Percentiles rank a stretch among this genome's conserved stretches.
phyloP scores from a whole-genome alignment of 768 basidiomycete species.

The Kwoniella bestiolae region DNA sequence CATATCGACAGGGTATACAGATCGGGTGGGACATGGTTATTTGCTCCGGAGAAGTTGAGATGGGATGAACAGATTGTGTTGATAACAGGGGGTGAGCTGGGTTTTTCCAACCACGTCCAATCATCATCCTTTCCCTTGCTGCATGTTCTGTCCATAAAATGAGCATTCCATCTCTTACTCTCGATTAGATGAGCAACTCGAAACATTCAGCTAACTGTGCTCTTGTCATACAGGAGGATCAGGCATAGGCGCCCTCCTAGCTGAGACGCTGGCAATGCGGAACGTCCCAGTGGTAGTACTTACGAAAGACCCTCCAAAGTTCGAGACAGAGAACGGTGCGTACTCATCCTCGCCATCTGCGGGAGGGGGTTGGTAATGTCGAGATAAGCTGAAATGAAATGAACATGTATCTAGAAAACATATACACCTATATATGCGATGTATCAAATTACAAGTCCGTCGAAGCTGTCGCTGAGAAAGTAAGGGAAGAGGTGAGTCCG shows the following conservation, averaged over 20 bases:
- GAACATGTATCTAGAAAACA: slow-evolving; percentile 66
- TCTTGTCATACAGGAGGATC: slow-evolving; percentile 67
- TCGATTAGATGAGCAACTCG: no score
- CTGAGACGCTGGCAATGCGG: slow-evolving; percentile 80
- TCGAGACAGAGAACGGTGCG: slow-evolving; percentile 73
- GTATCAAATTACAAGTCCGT: slow-evolving; percentile 88
- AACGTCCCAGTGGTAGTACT: slow-evolving; percentile 84
- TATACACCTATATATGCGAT: slow-evolving; percentile 86
- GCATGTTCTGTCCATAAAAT: no score
- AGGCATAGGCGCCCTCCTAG: slow-evolving; percentile 84
- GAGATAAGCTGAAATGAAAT: not conserved
- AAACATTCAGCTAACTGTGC: no score
- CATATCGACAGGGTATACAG: slow-evolving; percentile 74
- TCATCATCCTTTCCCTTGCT: no score
- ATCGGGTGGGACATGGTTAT: slow-evolving; percentile 60
- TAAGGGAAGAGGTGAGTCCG: slow-evolving; percentile 72
- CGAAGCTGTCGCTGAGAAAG: slow-evolving; percentile 69
- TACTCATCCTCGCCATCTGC: slow-evolving; percentile 9
- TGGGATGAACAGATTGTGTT: slow-evolving; percentile 91
- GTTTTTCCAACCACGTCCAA: no score
- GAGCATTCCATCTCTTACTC: no score
- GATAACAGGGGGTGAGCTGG: slow-evolving; percentile 78
- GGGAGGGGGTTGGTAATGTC: no score
- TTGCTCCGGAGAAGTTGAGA: slow-evolving; percentile 67
- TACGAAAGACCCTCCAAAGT: slow-evolving; percentile 72